Evolutionary conservation across 345 rosid species (phyloP).

Genomic region (Trapa bicornis): DNA sequence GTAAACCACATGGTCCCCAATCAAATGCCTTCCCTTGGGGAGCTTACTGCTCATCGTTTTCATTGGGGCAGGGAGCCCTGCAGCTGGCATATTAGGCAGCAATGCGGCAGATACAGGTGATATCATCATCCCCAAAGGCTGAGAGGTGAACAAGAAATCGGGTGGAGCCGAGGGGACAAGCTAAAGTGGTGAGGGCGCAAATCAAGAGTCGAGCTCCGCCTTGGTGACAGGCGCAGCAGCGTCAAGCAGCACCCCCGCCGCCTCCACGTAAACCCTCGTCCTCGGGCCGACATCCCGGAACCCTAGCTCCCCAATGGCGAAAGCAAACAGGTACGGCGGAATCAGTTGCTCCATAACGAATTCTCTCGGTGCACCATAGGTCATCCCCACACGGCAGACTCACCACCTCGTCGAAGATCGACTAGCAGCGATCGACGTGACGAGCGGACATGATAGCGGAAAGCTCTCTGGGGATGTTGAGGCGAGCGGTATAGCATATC

Average conservation of each 20-base stretch:
- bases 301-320: slow-evolving; percentile 80
- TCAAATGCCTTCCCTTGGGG: slow-evolving; percentile 46
- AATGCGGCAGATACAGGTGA: slow-evolving; percentile 11
- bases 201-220: slow-evolving; percentile 35
- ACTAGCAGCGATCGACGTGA: slow-evolving; percentile 48
- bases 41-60: slow-evolving; percentile 45
- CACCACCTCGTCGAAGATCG: slow-evolving; percentile 34
- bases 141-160: slow-evolving; percentile 6
- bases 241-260: slow-evolving; percentile 38
- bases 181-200: slow-evolving; percentile 9
- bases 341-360: slow-evolving; percentile 81
- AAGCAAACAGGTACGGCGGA: slow-evolving; percentile 87
- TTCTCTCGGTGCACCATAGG: slow-evolving; percentile 59
- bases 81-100: slow-evolving; percentile 8
- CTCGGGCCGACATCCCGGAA: slow-evolving; percentile 76
- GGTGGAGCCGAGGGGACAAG: slow-evolving; percentile 7
- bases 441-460: slow-evolving; percentile 86
- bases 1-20: slow-evolving; percentile 33
- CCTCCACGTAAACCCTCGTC: slow-evolving; percentile 71
- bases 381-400: slow-evolving; percentile 16
- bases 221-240: too few relatives aligned
- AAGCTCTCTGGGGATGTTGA: slow-evolving; percentile 55
- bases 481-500: slow-evolving; percentile 40
- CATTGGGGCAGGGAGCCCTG: slow-evolving; percentile 11
- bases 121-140: neutral